These are phyloP conservation scores for Penicillium italicum DNA, from an alignment of 2,329 filamentous ascomycete species.

Conservation along the genomic window DNA sequence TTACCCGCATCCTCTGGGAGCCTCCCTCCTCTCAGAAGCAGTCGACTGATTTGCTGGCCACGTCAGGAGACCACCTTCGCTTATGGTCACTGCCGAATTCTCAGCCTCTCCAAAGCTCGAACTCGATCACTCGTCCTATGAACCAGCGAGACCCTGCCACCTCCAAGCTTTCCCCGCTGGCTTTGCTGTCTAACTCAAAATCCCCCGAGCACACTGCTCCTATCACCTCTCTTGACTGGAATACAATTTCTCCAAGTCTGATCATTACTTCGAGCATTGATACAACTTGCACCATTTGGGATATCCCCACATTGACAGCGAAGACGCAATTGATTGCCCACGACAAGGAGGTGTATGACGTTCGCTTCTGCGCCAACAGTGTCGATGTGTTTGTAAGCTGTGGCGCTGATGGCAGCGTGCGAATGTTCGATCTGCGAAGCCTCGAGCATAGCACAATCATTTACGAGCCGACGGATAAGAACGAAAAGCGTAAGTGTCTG, in stretches of 20 bases:
- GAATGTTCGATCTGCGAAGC: constrained; percentile 97
- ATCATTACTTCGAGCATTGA: constrained; percentile 99
- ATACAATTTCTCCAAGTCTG: constrained; percentile 89
- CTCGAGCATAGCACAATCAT: constrained; percentile 98
- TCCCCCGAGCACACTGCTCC: constrained; percentile 97
- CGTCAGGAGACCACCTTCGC: constrained; percentile 88
- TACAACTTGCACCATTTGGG: constrained; percentile 99
- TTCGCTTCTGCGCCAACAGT: constrained; percentile 94
- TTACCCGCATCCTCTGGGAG: constrained; percentile 93
- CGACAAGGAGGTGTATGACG: constrained; percentile 98
- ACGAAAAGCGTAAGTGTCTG: constrained; percentile 56
- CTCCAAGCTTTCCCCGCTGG: constrained; percentile 86
- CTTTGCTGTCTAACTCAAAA: constrained; percentile 93
- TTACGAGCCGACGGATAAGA: constrained; percentile 92
- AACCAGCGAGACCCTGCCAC: constrained; percentile 60
- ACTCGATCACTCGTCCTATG: constrained; percentile 65
- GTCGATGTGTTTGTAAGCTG: constrained; percentile 99
- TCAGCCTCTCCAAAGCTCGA: constrained; percentile 60
- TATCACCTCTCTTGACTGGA: constrained; percentile 96
- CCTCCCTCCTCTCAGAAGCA: constrained; percentile 92
- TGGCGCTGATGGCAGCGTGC: constrained; percentile 92
- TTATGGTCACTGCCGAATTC: constrained; percentile 80
- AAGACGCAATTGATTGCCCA: constrained; percentile 98
- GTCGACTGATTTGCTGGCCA: constrained; percentile 89
- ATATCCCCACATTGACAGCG: constrained; percentile 93